A percentile compares a stretch with the other conserved stretches of the same genome.
phyloP scores from a whole-genome alignment of 2,329 filamentous ascomycete genomes.

The Fusarium clavum region DNA sequence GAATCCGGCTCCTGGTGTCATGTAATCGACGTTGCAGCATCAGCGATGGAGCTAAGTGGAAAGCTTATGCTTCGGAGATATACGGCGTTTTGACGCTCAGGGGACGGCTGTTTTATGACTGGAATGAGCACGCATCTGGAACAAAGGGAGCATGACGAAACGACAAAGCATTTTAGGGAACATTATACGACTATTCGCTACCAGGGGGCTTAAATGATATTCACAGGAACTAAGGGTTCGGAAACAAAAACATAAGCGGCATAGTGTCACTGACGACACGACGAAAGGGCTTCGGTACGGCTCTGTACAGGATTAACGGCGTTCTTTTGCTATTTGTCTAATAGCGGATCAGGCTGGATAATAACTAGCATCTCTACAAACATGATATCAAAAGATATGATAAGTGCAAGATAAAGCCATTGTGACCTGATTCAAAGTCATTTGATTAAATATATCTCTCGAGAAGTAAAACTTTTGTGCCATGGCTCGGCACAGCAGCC shows the following conservation, averaged over 20 bases:
- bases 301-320: constrained; percentile 36
- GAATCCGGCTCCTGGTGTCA: constrained; percentile 60
- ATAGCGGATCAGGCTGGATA: constrained; percentile 31
- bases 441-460: not conserved
- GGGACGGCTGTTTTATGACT: constrained; percentile 28
- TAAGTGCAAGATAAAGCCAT: not conserved
- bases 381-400: constrained; percentile 28
- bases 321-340: constrained; percentile 36
- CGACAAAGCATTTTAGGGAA: constrained; percentile 24
- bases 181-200: constrained; percentile 28
- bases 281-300: constrained; percentile 11
- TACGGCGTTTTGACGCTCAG: not conserved
- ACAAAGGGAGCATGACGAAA: constrained; percentile 22
- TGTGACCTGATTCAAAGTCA: not conserved
- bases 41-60: not conserved
- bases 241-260: constrained; percentile 18
- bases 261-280: constrained; percentile 17
- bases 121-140: constrained; percentile 34
- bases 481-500: not conserved
- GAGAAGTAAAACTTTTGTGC: not conserved
- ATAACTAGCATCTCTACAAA: constrained; percentile 26
- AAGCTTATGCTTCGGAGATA: not conserved
- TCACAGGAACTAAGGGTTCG: constrained; percentile 4
- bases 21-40: constrained; percentile 39
- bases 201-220: constrained; percentile 13